Evolutionary conservation across 2,329 filamentous ascomycete species (phyloP).

Genomic region (Pseudogymnoascus sp.): DNA sequence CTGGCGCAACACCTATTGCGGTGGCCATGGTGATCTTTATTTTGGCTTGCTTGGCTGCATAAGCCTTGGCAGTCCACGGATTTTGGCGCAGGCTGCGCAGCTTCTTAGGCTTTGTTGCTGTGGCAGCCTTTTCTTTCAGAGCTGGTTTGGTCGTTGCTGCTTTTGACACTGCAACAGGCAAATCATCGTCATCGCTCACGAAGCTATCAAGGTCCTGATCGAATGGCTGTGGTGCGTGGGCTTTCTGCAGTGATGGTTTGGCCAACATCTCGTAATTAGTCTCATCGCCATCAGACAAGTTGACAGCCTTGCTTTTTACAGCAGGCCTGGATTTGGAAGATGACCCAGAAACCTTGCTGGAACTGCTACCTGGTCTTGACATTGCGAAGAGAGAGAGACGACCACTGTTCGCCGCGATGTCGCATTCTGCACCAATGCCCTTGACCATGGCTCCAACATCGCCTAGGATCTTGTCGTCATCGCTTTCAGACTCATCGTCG

Average conservation of each 20-base stretch:
- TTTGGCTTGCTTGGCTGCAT: slow-evolving; percentile 43
- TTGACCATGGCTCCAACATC: slow-evolving; percentile 90
- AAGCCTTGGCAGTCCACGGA: slow-evolving; percentile 45
- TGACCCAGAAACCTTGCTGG: slow-evolving; percentile 42
- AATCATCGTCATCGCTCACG: slow-evolving; percentile 45
- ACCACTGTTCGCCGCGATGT: slow-evolving; percentile 40
- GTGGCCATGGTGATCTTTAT: slow-evolving; percentile 18
- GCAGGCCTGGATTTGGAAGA: slow-evolving; percentile 42
- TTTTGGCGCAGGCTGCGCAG: slow-evolving; percentile 50
- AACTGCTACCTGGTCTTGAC: slow-evolving; percentile 60
- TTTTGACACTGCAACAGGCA: slow-evolving; percentile 23
- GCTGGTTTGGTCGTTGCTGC: slow-evolving; percentile 27
- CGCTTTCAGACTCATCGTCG: slow-evolving; percentile 46
- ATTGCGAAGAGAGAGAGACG: slow-evolving; percentile 63
- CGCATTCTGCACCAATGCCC: slow-evolving; percentile 53
- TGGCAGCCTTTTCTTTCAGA: slow-evolving; percentile 33
- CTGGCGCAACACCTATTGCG: slow-evolving; percentile 17
- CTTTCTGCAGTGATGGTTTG: slow-evolving; percentile 35
- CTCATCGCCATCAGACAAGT: slow-evolving; percentile 50
- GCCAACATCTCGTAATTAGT: slow-evolving; percentile 62
- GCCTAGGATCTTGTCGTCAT: slow-evolving; percentile 66
- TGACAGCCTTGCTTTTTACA: slow-evolving; percentile 36
- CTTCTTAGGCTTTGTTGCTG: slow-evolving; percentile 28
- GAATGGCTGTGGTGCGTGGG: slow-evolving; percentile 25
- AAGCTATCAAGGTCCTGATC: slow-evolving; percentile 47